phyloP scores from a whole-genome alignment of 768 basidiomycete species.

The Sporobolomyces phaffii region DNA sequence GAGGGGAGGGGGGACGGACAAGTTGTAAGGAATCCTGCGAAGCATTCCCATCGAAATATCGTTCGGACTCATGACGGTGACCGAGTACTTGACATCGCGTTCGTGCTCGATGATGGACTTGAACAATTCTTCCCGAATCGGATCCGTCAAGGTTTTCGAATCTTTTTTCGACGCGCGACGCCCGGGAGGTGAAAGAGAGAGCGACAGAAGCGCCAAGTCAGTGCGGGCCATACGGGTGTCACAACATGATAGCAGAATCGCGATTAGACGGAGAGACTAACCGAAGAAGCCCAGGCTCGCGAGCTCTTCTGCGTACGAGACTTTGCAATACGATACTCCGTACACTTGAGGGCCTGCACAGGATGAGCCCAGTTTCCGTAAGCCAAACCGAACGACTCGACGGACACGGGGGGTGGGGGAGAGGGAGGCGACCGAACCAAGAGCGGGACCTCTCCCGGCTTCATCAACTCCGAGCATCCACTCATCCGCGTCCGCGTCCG shows the following conservation, averaged over 20 bases:
- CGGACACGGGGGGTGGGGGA: no score
- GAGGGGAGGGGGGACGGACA: conserved; percentile 45
- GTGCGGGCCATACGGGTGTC: no score
- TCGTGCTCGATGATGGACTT: conserved; percentile 57
- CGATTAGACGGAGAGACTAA: no score
- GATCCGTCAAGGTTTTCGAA: conserved; percentile 79
- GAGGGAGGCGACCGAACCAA: conserved; percentile 53
- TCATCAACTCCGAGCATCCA: conserved; percentile 95
- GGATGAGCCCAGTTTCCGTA: no score
- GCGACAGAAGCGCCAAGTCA: not conserved
- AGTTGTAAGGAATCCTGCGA: conserved; percentile 68
- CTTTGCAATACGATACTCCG: conserved; percentile 87
- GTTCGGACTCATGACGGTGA: conserved; percentile 66
- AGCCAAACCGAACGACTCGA: no score
- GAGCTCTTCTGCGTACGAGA: conserved; percentile 64
- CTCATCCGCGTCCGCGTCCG: conserved; percentile 48
- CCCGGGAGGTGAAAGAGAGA: no score
- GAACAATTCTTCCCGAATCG: conserved; percentile 61
- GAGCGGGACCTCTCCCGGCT: conserved; percentile 88
- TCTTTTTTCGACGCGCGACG: conserved; percentile 55
- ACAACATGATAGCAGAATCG: no score
- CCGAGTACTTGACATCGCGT: conserved; percentile 44
- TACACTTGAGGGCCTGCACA: conserved; percentile 74
- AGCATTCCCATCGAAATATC: conserved; percentile 91
- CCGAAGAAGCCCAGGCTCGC: conserved; percentile 86